phyloP scores from a whole-genome alignment of 2,329 filamentous ascomycete genomes.

The Alternaria brassicae region DNA sequence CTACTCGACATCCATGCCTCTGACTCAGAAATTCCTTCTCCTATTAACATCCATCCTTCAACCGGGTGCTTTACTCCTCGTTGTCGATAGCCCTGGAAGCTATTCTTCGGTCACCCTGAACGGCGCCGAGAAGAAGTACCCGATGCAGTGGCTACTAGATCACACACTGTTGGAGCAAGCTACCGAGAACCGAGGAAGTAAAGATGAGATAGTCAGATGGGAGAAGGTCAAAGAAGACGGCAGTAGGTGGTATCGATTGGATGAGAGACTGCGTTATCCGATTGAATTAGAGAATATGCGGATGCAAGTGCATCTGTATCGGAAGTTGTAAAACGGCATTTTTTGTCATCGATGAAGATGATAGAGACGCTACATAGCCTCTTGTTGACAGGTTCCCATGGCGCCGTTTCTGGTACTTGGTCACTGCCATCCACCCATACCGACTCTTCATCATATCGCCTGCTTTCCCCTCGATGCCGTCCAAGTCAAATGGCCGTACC shows the following conservation, averaged over 20 bases:
- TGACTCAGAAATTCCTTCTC: constrained; percentile 79
- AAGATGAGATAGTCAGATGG: constrained; percentile 60
- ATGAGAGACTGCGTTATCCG: constrained; percentile 71
- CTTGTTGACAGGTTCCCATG: neutral
- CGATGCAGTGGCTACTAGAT: constrained; percentile 92
- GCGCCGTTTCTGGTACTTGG: neutral
- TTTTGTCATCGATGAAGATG: neutral
- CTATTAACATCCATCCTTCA: constrained; percentile 67
- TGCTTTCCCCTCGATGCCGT: constrained; percentile 1
- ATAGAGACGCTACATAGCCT: neutral
- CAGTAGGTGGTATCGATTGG: constrained; percentile 82
- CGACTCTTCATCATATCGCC: constrained; percentile 1
- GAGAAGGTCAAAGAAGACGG: constrained; percentile 77
- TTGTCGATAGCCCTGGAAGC: constrained; percentile 91
- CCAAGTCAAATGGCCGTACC: neutral
- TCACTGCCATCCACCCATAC: neutral
- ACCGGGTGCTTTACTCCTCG: constrained; percentile 72
- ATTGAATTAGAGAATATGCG: constrained; percentile 93
- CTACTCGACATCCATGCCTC: constrained; percentile 76
- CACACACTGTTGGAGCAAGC: constrained; percentile 69
- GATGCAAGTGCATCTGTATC: constrained; percentile 88
- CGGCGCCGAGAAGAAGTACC: constrained; percentile 70
- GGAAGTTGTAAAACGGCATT: constrained; percentile 11
- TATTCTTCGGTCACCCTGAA: constrained; percentile 81
- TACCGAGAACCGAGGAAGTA: constrained; percentile 17